Conservation (phyloP, 345 rosid genomes). For the Hirschfeldia incana region DNA sequence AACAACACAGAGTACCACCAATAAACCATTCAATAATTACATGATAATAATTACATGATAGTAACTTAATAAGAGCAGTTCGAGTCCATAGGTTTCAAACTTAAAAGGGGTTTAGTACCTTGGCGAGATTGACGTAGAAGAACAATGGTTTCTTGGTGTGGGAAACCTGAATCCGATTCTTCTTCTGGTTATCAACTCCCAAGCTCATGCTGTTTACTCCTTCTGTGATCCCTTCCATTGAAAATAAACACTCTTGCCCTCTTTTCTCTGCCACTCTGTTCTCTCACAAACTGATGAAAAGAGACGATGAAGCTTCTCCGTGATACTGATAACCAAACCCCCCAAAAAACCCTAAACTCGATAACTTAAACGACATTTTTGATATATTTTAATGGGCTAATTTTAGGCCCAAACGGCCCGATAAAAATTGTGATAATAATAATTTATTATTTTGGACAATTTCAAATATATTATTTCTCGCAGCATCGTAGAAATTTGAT, state of each 20-base stretch:
- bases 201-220: slow-evolving; percentile 62
- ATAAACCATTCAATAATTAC: background rate
- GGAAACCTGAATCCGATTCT: slow-evolving; percentile 92
- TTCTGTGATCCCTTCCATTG: slow-evolving; percentile 76
- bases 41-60: too few species aligned
- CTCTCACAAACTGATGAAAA: slow-evolving; percentile 23
- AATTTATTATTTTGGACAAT: too few species aligned
- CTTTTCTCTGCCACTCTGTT: slow-evolving; percentile 15
- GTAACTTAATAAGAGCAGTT: too few species aligned
- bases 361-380: background rate
- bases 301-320: slow-evolving; percentile 26
- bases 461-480: slow-evolving; percentile 45
- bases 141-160: slow-evolving; percentile 93
- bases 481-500: slow-evolving; percentile 74
- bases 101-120: slow-evolving; percentile 43
- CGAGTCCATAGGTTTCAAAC: background rate
- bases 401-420: background rate
- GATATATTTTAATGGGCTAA: background rate
- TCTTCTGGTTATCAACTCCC: slow-evolving; percentile 57
- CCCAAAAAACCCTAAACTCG: slow-evolving; percentile 35
- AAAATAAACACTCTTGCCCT: background rate
- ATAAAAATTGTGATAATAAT: too few species aligned
- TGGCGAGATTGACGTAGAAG: slow-evolving; percentile 95
- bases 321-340: slow-evolving; percentile 23
- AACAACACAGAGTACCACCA: background rate